Evolutionary conservation across 345 rosid species (phyloP).

Genomic region (Moricandia moricandioides): DNA sequence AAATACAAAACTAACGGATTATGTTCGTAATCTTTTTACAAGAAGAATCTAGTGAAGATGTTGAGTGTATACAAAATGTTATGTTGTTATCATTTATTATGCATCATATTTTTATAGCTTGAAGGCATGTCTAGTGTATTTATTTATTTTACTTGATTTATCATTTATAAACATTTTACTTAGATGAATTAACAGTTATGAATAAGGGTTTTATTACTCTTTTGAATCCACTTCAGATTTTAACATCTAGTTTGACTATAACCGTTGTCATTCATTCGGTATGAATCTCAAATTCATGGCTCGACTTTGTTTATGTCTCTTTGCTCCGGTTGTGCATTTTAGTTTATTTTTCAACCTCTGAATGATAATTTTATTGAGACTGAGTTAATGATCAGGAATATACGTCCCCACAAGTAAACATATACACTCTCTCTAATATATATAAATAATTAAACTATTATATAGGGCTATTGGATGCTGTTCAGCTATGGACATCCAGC

Average conservation of each 20-base stretch:
- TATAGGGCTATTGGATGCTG: constrained; percentile 26
- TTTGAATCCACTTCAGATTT: neutral
- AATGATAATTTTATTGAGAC: neutral
- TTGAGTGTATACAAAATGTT: no score
- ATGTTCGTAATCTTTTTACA: neutral
- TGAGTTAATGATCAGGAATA: neutral
- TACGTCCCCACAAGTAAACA: neutral
- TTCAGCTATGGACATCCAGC: constrained; percentile 2
- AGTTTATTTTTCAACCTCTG: neutral
- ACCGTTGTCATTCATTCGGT: neutral
- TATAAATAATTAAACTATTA: neutral
- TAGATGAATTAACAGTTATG: neutral
- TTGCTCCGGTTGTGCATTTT: neutral
- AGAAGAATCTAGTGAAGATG: neutral
- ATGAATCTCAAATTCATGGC: neutral
- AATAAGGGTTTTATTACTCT: neutral
- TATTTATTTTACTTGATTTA: neutral
- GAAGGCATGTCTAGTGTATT: neutral
- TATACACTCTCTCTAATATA: neutral
- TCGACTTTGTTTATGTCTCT: neutral
- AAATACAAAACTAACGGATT: neutral
- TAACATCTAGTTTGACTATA: neutral
- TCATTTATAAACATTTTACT: neutral
- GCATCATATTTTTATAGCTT: neutral
- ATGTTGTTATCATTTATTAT: neutral